Evolutionary conservation across 495 filamentous ascomycete species (phyloP), one percentile per base, ranked within the genome.

Genomic region (Melanomma pulvis-pyrius): DNA sequence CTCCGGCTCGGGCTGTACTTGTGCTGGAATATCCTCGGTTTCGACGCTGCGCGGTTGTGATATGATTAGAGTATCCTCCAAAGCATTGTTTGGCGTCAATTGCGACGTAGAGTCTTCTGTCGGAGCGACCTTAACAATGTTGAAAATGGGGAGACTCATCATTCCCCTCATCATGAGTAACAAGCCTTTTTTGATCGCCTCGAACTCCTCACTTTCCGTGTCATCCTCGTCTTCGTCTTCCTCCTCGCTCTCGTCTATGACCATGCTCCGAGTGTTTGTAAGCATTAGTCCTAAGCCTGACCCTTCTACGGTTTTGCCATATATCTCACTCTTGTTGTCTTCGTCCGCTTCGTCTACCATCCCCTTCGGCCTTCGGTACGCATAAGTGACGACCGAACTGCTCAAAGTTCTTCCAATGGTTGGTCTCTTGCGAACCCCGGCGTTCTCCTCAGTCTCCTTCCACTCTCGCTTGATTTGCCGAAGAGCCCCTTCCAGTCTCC

Each of bases 151-250:
- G 21, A 55, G 51, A 12, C 26, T 30, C 51, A 55, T 32, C 26
- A 55, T 55, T 19, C 51, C 30, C 17, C 29, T 21, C 25, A 55
- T 36, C 51, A 55, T 55, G 3, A 55, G 30, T 29, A 24, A 5
- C 26, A 55, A 15, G 51, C 26, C 51, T 24, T 32, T 30, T 26
- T 55, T 55, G 51, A 55, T 26, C 6, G 51, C 34, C 28, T 24
- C 51, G 21, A 55, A 55, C 28, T 7, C 51, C 19, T 55, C 26
- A 11, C 26, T 29, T 15, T 30, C 26, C 30, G 17, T n/a, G 28
- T 55, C 51, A 8, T 30, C 51, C 21, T 55, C 26, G 26, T 55
- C 51, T 21, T 55, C 51, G n/a, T 55, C 51, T 21, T 36, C 51
- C 51, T 55, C 51, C 30, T 55, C 51, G 28, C 51, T 55, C 15